A percentile compares a stretch with the other conserved stretches of the same genome.
phyloP scores from a whole-genome alignment of 2,329 filamentous ascomycete genomes.

The Allantophomopsis lycopodina region DNA sequence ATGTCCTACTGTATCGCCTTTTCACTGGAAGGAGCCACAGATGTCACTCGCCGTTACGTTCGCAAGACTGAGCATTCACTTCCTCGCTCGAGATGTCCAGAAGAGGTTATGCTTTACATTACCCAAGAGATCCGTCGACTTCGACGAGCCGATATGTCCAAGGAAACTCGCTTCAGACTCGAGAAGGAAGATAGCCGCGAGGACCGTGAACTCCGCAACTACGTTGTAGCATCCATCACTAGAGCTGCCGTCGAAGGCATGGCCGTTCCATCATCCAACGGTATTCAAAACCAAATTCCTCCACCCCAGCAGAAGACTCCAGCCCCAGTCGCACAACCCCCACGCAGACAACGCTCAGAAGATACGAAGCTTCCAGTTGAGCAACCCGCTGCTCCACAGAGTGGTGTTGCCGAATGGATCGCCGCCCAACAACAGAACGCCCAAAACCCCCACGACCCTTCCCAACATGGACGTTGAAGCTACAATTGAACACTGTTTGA shows the following conservation, averaged over 20 bases:
- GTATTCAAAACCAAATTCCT: conserved; percentile 9
- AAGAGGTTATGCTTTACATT: conserved; percentile 83
- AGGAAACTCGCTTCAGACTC: conserved; percentile 70
- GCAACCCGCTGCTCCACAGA: conserved; percentile 35
- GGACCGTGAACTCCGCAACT: conserved; percentile 60
- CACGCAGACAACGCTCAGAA: conserved; percentile 18
- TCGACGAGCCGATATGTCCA: conserved; percentile 70
- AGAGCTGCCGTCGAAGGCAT: conserved; percentile 37
- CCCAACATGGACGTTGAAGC: conserved; percentile 20
- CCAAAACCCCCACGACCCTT: conserved; percentile 23
- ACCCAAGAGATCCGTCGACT: conserved; percentile 82
- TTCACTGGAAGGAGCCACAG: conserved; percentile 68
- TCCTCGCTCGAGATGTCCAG: conserved; percentile 68
- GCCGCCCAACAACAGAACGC: conserved; percentile 30
- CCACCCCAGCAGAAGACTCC: conserved; percentile 6
- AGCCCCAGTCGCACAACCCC: conserved; percentile 3
- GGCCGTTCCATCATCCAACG: neutral
- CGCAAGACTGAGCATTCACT: conserved; percentile 59
- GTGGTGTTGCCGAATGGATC: conserved; percentile 35
- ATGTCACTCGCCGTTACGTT: conserved; percentile 53
- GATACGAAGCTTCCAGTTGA: conserved; percentile 49
- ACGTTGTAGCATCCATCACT: conserved; percentile 61
- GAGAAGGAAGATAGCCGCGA: conserved; percentile 71
- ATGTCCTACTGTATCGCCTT: conserved; percentile 97
- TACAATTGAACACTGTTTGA: no score